These are phyloP conservation scores for Haplosporangium gracile DNA, from an alignment of 192 early-diverging fungal species.

Conservation along the genomic window DNA sequence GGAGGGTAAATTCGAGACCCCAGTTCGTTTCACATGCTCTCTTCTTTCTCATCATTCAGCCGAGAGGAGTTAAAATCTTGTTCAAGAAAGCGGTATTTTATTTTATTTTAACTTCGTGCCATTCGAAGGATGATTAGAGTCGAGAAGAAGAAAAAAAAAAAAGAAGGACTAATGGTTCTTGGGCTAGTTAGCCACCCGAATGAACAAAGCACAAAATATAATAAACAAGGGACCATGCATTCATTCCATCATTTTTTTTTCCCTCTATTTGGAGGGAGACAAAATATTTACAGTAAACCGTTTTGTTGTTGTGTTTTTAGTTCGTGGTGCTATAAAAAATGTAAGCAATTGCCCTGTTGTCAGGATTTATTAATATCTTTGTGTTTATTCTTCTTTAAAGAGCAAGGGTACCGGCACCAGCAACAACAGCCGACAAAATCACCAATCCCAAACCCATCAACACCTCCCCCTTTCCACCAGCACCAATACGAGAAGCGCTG, in stretches of 20 bases:
- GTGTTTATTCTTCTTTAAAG: background rate
- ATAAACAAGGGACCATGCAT: background rate
- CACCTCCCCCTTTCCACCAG: background rate
- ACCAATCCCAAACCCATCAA: constrained; percentile 18
- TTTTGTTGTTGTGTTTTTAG: background rate
- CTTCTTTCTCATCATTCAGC: no score
- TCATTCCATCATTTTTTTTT: background rate
- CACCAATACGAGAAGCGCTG: background rate
- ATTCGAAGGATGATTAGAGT: background rate
- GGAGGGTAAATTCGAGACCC: no score
- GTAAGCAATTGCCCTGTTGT: background rate
- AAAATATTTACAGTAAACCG: no score
- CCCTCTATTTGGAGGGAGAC: no score
- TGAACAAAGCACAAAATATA: no score
- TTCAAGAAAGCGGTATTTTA: background rate
- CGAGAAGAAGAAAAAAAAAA: background rate
- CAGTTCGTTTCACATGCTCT: no score
- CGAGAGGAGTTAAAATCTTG: no score
- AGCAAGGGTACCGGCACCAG: constrained; percentile 23
- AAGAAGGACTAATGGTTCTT: background rate
- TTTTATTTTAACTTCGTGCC: background rate
- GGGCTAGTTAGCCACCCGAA: background rate
- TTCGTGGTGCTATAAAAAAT: background rate
- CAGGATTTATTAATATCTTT: background rate
- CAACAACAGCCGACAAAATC: constrained; percentile 13